Evolutionary conservation across 2,329 filamentous ascomycete genomes (phyloP), one percentile per base, ranked within the genome.

Genomic region (Pseudophaeomoniella oleicola): DNA sequence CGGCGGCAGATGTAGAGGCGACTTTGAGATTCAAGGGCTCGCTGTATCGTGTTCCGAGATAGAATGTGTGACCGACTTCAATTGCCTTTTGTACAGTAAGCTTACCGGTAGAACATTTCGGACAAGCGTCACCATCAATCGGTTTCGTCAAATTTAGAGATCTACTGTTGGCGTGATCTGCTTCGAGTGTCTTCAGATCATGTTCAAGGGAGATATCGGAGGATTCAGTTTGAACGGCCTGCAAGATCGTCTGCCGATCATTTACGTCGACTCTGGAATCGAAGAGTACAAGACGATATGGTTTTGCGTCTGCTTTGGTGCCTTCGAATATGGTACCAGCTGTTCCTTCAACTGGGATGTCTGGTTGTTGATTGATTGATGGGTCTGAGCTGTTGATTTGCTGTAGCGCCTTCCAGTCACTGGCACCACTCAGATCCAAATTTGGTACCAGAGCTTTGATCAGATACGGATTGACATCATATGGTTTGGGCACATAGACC

Each of bases 41-140:
- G 16, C 81, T 87, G 61, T 98, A 98, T 18, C 87, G 75, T 2
- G 83, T 87, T 9, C 88, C 87, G 2, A 98, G 75, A 55, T 92
- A 78, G 60, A 98, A 98, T 0, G 90, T 96, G 57, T 98, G 90
- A 1, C 85, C 90, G 12, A 96, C 69, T 58, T 98, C 90, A 35
- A 96, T 78, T 5, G 86, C 83, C 42, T 72, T 78, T 39, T 80
- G 70, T 2, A 81, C 65, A 31, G 64, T 66, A 15, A 96, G 63
- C 2, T 56, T 62, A 0, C 81, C 81, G 0, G 59, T 50, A 5
- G 34, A n/a, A 53, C 90, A 98, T 29, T 68, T 64, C 0, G 82
- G 75, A 49, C 90, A 98, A 9, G 57, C 47, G 50, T 92, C 84
- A 10, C 81, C 82, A 31, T 75, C 59, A 34, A 63, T 63, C 13